Conservation (phyloP, 2,329 filamentous ascomycete species). For the Furcasterigmium sp. region DNA sequence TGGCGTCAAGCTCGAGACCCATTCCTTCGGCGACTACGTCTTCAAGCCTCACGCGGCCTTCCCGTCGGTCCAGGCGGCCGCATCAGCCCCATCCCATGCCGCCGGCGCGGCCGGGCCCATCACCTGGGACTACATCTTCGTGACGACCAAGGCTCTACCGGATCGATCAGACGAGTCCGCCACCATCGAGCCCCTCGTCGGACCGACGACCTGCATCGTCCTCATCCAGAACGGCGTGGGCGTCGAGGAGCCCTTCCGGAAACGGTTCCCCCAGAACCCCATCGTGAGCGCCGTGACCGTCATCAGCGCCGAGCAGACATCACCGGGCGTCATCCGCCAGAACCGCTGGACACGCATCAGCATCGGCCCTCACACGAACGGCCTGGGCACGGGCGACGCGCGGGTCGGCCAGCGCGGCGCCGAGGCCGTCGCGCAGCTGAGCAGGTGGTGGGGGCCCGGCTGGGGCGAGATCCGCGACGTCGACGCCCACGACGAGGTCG, state of each 20-base stretch:
- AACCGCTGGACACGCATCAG: constrained; percentile 71
- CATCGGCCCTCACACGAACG: constrained; percentile 58
- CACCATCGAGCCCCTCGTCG: constrained; percentile 56
- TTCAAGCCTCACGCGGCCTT: constrained; percentile 61
- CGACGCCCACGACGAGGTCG: constrained; percentile 57
- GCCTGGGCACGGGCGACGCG: constrained; percentile 30
- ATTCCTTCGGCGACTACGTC: constrained; percentile 60
- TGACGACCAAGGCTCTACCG: constrained; percentile 66
- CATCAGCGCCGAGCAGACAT: constrained; percentile 61
- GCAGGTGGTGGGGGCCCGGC: constrained; percentile 40
- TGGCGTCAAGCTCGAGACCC: constrained; percentile 61
- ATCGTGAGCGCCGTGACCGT: constrained; percentile 67
- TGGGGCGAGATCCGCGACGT: constrained; percentile 61
- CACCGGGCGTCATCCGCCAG: constrained; percentile 59
- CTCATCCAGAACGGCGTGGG: constrained; percentile 68
- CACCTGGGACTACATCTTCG: constrained; percentile 56
- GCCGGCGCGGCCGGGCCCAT: not conserved
- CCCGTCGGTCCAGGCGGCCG: constrained; percentile 53
- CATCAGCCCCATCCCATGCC: constrained; percentile 16
- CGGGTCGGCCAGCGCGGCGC: constrained; percentile 27
- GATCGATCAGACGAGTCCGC: constrained; percentile 57
- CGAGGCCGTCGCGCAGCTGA: constrained; percentile 42
- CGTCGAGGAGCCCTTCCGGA: constrained; percentile 61
- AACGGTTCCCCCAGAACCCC: constrained; percentile 53
- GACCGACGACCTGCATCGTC: constrained; percentile 50